These are phyloP conservation scores for Areca catechu DNA, from an alignment of 176 grass and related monocot species.

Conservation along the genomic window DNA sequence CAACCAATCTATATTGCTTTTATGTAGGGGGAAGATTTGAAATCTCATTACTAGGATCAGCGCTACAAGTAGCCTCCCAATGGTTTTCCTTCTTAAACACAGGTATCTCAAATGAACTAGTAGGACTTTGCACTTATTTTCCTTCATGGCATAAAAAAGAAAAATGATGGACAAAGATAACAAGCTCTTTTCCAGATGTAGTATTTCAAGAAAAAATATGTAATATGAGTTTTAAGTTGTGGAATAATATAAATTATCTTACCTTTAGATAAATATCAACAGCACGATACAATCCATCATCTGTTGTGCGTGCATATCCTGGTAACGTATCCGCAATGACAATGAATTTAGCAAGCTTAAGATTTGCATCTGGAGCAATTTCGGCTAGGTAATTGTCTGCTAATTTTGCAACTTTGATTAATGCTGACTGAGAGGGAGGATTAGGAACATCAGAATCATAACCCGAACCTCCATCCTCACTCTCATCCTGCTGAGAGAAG, in stretches of 20 bases:
- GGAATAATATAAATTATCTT: neutral
- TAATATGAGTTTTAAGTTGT: no score
- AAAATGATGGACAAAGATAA: no score
- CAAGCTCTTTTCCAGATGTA: no score
- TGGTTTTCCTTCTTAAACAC: no score
- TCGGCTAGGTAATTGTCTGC: slow-evolving; percentile 60
- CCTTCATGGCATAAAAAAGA: no score
- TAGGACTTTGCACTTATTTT: no score
- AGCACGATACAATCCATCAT: slow-evolving; percentile 58
- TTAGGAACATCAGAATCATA: slow-evolving; percentile 8
- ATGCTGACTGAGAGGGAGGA: slow-evolving; percentile 23
- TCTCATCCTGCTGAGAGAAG: slow-evolving; percentile 46
- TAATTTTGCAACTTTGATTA: slow-evolving; percentile 40
- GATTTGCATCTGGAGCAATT: slow-evolving; percentile 59
- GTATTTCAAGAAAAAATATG: no score
- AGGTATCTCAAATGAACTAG: no score
- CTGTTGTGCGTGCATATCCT: slow-evolving; percentile 38
- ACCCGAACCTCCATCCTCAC: slow-evolving; percentile 24
- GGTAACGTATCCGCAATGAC: slow-evolving; percentile 46
- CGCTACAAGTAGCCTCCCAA: no score
- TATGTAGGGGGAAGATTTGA: no score
- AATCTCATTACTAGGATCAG: no score
- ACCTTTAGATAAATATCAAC: slow-evolving; percentile 73
- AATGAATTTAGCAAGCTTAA: slow-evolving; percentile 46
- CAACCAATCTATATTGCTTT: no score